Evolutionary conservation across 495 filamentous ascomycete species (phyloP).

Genomic region (Paragyromitra xinjiangensis): DNA sequence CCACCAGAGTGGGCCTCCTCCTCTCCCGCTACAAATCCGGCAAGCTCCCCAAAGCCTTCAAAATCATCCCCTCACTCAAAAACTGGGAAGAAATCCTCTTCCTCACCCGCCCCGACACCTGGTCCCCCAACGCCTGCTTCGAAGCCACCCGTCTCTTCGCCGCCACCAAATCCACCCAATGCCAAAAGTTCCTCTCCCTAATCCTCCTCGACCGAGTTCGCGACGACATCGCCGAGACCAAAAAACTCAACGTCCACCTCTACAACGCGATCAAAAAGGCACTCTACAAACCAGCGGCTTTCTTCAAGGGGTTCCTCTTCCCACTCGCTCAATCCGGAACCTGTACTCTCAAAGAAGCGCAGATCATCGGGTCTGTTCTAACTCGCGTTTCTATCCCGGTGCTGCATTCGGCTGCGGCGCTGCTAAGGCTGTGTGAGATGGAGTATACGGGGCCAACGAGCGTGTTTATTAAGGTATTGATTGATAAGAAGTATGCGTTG

Average conservation of each 20-base stretch:
- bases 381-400: slow-evolving; percentile 81
- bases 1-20: slow-evolving; percentile 77
- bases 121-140: slow-evolving; percentile 88
- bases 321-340: slow-evolving; percentile 77
- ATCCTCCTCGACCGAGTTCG: slow-evolving; percentile 87
- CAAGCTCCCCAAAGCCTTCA: slow-evolving; percentile 95
- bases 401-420: slow-evolving; percentile 88
- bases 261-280: slow-evolving; percentile 92
- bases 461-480: slow-evolving; percentile 86
- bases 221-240: slow-evolving; percentile 84
- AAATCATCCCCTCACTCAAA: slow-evolving; percentile 89
- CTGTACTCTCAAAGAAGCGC: slow-evolving; percentile 88
- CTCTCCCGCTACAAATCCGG: slow-evolving; percentile 94
- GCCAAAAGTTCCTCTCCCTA: slow-evolving; percentile 80
- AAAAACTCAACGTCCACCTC: slow-evolving; percentile 93
- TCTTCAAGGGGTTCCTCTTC: slow-evolving; percentile 96
- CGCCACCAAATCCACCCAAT: slow-evolving; percentile 75
- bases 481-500: slow-evolving; percentile 97
- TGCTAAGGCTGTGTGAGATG: slow-evolving; percentile 91
- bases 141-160: slow-evolving; percentile 90
- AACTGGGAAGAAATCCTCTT: slow-evolving; percentile 87
- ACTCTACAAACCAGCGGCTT: slow-evolving; percentile 93
- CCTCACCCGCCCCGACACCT: slow-evolving; percentile 80
- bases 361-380: slow-evolving; percentile 85
- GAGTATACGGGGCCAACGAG: slow-evolving; percentile 87